Conservation (phyloP, 768 basidiomycete genomes). For the Phaeolepiota aurea region DNA sequence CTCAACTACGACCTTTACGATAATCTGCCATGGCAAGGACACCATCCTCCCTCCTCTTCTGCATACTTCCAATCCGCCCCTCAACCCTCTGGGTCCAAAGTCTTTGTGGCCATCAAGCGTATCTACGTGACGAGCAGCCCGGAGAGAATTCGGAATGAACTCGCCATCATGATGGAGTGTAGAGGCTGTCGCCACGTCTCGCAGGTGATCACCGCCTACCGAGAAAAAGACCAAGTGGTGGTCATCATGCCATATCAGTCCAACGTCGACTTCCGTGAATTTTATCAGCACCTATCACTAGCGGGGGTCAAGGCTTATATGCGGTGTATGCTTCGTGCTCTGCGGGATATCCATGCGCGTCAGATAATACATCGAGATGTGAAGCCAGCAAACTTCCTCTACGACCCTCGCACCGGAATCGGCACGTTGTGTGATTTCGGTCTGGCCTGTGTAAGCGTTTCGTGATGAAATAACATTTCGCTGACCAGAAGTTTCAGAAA, state of each 20-base stretch:
- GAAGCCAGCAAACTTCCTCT: constrained; percentile 96
- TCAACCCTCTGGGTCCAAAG: constrained; percentile 35
- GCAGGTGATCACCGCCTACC: constrained; percentile 91
- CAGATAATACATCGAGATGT: constrained; percentile 94
- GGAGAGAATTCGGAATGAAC: constrained; percentile 86
- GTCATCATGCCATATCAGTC: constrained; percentile 90
- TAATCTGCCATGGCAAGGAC: constrained; percentile 65
- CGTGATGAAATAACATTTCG: background rate
- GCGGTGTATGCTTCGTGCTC: constrained; percentile 81
- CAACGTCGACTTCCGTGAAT: constrained; percentile 90
- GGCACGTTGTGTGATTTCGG: constrained; percentile 95
- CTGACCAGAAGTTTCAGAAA: constrained; percentile 30
- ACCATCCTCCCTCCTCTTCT: constrained; percentile 52
- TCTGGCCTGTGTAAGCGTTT: constrained; percentile 72
- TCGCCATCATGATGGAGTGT: constrained; percentile 80
- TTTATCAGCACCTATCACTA: constrained; percentile 67
- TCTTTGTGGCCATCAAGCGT: constrained; percentile 90
- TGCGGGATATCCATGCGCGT: constrained; percentile 81
- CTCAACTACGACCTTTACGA: constrained; percentile 69
- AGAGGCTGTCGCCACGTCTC: constrained; percentile 83
- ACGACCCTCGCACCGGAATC: constrained; percentile 72
- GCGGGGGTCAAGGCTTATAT: constrained; percentile 80
- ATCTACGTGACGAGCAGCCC: constrained; percentile 97
- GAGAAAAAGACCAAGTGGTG: constrained; percentile 86
- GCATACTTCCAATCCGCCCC: constrained; percentile 53